Base-by-base conservation (phyloP, 495 filamentous ascomycete species). In the Aspergillus heteromorphus region DNA sequence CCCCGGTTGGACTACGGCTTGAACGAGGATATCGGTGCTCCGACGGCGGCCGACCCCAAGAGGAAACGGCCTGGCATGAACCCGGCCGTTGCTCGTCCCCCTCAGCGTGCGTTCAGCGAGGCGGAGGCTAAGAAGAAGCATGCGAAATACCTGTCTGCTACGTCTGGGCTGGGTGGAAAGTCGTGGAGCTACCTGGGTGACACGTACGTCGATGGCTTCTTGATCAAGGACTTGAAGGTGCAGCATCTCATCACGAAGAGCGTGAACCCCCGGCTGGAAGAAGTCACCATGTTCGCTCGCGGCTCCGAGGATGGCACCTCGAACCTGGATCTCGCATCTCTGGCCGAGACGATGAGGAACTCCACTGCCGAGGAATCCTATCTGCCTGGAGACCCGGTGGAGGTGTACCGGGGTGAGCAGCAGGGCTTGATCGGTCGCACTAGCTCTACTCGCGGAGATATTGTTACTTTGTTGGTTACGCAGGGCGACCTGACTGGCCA, bases 351-450 rank as follows among this genome's bases (percentile, higher is more conserved):
- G 48, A 72, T 95, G 51, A 96, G 92, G 63, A 87, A 87, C 43
- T 83, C 81, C 30, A 85, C 83, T 19, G 82, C 85, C 10, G 86
- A 84, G 53, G 85, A 89, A 21, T 83, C 87, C 4, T 99, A 95
- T 60, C 82, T 91, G 2, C 88, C 91, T 0, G 95, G 95, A 20
- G 95, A 99, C 62, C 83, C 89, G 4, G 91, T 98, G 10, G 95
- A 97, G 66, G 88, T 99, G 41, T 97, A 90, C 63, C 85, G 95
- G 56, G 95, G 95, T 53, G 95, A 99, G 71, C 95, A 99, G 66
- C 88, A 88, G 56, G 95, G 95, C 43, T 83, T 97, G 17, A 72
- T 86, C 31, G 95, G 95, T 59, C 89, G 85, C 61, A 91, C 88
- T 1, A 83, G 87, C 25, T 87, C 90, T 23, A 92, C 96, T n/a